These are phyloP conservation scores for Fomitopsis betulina DNA, from an alignment of 1,284 basidiomycete genomes.

Conservation along the genomic window DNA sequence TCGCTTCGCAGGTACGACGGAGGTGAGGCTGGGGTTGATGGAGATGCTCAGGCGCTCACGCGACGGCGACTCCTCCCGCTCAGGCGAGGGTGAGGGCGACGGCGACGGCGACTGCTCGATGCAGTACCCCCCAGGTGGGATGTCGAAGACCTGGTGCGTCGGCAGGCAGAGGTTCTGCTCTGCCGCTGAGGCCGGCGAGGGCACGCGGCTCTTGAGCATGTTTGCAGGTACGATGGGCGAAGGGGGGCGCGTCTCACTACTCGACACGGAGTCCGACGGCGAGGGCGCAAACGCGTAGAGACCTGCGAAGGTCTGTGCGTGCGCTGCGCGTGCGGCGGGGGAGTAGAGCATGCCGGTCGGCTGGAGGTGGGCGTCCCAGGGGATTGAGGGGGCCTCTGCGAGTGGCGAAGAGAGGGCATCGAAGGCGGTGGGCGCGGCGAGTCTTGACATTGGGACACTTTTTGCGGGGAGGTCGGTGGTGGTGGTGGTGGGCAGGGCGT, in stretches of 20 bases:
- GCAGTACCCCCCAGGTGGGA: slow-evolving; percentile 30
- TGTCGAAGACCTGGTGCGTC: slow-evolving; percentile 68
- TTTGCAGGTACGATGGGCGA: slow-evolving; percentile 44
- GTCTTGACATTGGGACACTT: slow-evolving; percentile 26
- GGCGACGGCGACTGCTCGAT: slow-evolving; percentile 27
- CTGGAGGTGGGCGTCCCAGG: slow-evolving; percentile 40
- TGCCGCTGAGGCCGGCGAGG: slow-evolving; percentile 40
- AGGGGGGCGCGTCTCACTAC: slow-evolving; percentile 32
- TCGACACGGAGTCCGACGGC: slow-evolving; percentile 42
- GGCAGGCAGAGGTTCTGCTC: slow-evolving; percentile 53
- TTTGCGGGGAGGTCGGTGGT: slow-evolving; percentile 8
- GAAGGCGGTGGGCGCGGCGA: slow-evolving; percentile 54
- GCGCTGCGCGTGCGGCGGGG: slow-evolving; percentile 35
- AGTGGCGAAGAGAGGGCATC: slow-evolving; percentile 56
- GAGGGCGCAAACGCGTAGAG: slow-evolving; percentile 44
- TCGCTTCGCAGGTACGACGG: slow-evolving; percentile 30
- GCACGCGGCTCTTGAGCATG: slow-evolving; percentile 45
- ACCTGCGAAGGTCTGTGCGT: slow-evolving; percentile 23
- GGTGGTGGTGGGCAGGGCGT: slow-evolving; percentile 9
- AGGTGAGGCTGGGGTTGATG: slow-evolving; percentile 15
- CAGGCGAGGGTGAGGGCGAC: slow-evolving; percentile 32
- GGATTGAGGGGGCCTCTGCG: slow-evolving; percentile 29
- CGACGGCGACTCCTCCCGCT: slow-evolving; percentile 14
- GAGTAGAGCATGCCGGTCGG: slow-evolving; percentile 29
- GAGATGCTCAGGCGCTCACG: slow-evolving; percentile 25